phyloP scores from a whole-genome alignment of 163 green algal genomes.

The Volvox carteri region DNA sequence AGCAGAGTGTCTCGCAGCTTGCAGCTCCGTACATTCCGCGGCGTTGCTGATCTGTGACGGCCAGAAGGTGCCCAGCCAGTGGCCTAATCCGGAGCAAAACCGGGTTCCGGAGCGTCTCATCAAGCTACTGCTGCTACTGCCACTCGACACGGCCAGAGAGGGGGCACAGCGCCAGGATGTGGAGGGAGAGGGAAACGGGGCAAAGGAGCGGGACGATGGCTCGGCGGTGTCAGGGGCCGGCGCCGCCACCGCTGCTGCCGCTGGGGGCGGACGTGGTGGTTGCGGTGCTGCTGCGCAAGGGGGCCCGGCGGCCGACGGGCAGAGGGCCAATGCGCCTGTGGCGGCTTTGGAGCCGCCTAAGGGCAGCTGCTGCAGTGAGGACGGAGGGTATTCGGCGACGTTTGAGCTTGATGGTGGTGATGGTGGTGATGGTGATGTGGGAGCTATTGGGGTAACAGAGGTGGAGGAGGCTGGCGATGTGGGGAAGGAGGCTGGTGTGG shows the following conservation, averaged over 20 bases:
- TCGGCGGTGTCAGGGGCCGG: not conserved
- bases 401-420: not conserved
- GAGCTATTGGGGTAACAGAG: not conserved
- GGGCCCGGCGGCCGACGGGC: no score
- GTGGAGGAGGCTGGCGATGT: not conserved
- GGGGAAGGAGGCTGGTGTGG: not conserved
- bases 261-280: not conserved
- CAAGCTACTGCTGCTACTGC: constrained; percentile 7
- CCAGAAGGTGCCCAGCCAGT: constrained; percentile 1
- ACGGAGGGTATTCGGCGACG: no score
- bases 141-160: no score
- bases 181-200: not conserved
- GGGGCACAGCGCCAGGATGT: no score
- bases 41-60: not conserved
- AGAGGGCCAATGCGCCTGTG: no score
- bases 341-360: no score
- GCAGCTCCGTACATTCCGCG: not conserved
- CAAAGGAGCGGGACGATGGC: not conserved
- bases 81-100: not conserved
- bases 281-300: no score
- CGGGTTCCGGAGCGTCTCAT: constrained; percentile 22
- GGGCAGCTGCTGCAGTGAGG: no score
- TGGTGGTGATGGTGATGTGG: not conserved
- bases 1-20: constrained; percentile 30
- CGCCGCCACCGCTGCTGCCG: not conserved